A percentile compares a stretch with the other conserved stretches of the same genome.
Evolutionary conservation across 495 filamentous ascomycete species (phyloP).

Genomic region (Lentithecium fluviatile): DNA sequence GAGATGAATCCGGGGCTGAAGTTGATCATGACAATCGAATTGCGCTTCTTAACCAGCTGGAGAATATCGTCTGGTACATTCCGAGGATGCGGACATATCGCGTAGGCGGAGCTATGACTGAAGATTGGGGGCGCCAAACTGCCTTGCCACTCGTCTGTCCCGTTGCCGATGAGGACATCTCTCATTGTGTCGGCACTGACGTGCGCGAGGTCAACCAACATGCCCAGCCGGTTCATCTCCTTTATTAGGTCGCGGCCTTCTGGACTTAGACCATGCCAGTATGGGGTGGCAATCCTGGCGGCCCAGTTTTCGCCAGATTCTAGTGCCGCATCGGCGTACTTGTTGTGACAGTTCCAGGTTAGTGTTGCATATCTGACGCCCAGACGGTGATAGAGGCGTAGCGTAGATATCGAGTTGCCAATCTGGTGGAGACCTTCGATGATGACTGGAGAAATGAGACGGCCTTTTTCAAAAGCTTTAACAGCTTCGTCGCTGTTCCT

Average conservation of each 20-base stretch:
- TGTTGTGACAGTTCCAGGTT: constrained; percentile 92
- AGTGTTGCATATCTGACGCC: constrained; percentile 92
- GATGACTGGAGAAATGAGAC: constrained; percentile 68
- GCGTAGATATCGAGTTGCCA: constrained; percentile 75
- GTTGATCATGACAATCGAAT: constrained; percentile 73
- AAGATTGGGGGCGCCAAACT: constrained; percentile 68
- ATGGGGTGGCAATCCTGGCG: constrained; percentile 40
- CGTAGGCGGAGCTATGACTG: constrained; percentile 66
- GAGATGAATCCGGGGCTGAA: constrained; percentile 79
- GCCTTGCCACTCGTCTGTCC: constrained; percentile 49
- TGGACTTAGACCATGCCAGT: constrained; percentile 57
- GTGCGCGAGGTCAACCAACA: constrained; percentile 76
- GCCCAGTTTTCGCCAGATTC: constrained; percentile 39
- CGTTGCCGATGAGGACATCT: constrained; percentile 57
- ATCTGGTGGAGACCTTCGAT: constrained; percentile 96
- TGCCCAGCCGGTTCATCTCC: constrained; percentile 80
- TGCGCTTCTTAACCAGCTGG: constrained; percentile 57
- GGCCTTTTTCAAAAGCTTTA: constrained; percentile 57
- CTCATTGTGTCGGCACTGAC: constrained; percentile 67
- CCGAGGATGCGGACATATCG: constrained; percentile 66
- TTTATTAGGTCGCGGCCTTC: constrained; percentile 63
- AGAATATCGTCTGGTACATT: constrained; percentile 74
- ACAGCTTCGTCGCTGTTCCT: constrained; percentile 59
- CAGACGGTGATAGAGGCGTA: constrained; percentile 70
- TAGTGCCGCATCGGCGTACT: constrained; percentile 81